phyloP scores from a whole-genome alignment of 1,284 basidiomycete species.

The Sutorius eximius region DNA sequence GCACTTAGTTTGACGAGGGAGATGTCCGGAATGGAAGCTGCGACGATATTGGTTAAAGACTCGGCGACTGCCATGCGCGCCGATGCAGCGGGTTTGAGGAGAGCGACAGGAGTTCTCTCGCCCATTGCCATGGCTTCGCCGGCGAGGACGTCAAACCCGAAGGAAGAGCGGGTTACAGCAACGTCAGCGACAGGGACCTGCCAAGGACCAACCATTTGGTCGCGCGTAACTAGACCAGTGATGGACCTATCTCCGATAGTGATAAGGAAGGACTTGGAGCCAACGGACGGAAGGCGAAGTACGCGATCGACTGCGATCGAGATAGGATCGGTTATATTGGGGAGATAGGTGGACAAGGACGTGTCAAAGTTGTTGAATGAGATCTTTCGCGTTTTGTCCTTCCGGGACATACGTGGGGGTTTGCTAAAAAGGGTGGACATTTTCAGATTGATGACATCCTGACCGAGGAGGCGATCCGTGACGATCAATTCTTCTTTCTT shows the following conservation, averaged over 20 bases:
- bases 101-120: conserved; percentile 91
- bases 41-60: conserved; percentile 88
- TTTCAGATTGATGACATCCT: conserved; percentile 84
- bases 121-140: conserved; percentile 99
- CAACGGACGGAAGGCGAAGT: conserved; percentile 89
- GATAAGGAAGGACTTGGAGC: conserved; percentile 96
- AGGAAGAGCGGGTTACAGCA: conserved; percentile 92
- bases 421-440: conserved; percentile 98
- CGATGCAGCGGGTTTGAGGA: conserved; percentile 85
- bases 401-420: conserved; percentile 88
- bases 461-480: conserved; percentile 80
- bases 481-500: conserved; percentile 82
- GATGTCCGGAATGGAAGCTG: conserved; percentile 75
- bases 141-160: conserved; percentile 81
- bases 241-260: conserved; percentile 97
- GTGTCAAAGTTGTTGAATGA: conserved; percentile 68
- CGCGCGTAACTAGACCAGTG: conserved; percentile 91
- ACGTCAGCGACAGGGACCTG: conserved; percentile 98
- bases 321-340: conserved; percentile 48
- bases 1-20: conserved; percentile 89
- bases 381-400: conserved; percentile 57
- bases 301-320: conserved; percentile 75
- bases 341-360: conserved; percentile 67
- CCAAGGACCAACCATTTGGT: conserved; percentile 99
- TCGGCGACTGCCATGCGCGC: conserved; percentile 97